phyloP scores from a whole-genome alignment of 768 basidiomycete species.

The Mycena alexandri region DNA sequence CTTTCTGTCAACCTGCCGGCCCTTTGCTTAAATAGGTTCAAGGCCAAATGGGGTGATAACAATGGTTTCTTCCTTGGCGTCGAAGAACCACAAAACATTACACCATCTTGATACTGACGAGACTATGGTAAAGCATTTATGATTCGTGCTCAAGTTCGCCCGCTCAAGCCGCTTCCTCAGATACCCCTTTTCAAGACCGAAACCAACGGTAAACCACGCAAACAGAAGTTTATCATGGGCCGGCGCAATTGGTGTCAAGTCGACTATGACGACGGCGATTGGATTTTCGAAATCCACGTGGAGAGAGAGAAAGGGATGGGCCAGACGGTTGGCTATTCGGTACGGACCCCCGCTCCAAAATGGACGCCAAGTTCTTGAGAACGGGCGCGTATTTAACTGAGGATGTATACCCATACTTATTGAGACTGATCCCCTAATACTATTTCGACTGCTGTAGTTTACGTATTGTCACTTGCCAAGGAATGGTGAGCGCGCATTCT shows the following conservation, averaged over 20 bases:
- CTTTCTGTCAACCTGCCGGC: background rate
- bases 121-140: constrained; percentile 70
- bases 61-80: constrained; percentile 85
- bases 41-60: constrained; percentile 81
- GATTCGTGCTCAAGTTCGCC: background rate
- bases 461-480: background rate
- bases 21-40: constrained; percentile 9
- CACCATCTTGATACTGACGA: constrained; percentile 90
- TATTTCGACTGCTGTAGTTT: background rate
- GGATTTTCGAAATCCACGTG: constrained; percentile 87
- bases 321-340: constrained; percentile 76
- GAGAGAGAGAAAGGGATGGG: constrained; percentile 89
- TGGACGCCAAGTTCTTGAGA: constrained; percentile 21
- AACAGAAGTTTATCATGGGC: constrained; percentile 88
- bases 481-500: background rate
- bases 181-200: constrained; percentile 83
- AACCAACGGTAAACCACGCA: constrained; percentile 80
- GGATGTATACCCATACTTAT: constrained; percentile 18
- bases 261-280: constrained; percentile 66
- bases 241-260: constrained; percentile 89
- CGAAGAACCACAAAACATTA: constrained; percentile 88
- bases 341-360: constrained; percentile 29
- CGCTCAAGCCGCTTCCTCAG: constrained; percentile 49
- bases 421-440: constrained; percentile 27
- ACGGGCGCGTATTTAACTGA: background rate